Evolutionary conservation across 2,329 filamentous ascomycete species (phyloP).

Genomic region (Talaromyces sp.): DNA sequence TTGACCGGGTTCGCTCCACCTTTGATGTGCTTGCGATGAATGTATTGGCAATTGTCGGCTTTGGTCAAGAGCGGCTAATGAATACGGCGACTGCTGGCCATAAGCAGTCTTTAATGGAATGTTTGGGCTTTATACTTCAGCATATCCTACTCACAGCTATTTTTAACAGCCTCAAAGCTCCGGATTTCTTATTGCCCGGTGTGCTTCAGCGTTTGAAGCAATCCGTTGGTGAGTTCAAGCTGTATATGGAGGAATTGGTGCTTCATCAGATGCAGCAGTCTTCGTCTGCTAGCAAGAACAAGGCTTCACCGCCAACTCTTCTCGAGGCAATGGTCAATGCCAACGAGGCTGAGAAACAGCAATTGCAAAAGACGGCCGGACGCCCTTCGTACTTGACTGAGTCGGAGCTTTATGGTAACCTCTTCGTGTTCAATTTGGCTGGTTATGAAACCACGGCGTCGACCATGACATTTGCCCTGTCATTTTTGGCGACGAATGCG

Average conservation of each 20-base stretch:
- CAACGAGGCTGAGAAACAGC: slow-evolving; percentile 1
- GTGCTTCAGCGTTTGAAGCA: neutral
- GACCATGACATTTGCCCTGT: slow-evolving; percentile 21
- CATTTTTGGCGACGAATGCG: slow-evolving; percentile 20
- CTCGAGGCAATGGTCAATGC: neutral
- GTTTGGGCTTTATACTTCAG: neutral
- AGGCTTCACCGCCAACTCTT: neutral
- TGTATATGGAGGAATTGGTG: slow-evolving; percentile 1
- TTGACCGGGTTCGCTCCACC: neutral
- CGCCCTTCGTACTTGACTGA: slow-evolving; percentile 25
- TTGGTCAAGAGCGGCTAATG: neutral
- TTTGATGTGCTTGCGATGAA: neutral
- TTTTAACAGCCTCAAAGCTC: neutral
- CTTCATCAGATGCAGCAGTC: neutral
- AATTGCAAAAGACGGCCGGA: neutral
- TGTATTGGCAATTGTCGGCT: neutral
- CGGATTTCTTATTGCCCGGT: neutral
- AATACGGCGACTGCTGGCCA: neutral
- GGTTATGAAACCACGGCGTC: slow-evolving; percentile 32
- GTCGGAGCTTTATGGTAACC: slow-evolving; percentile 37
- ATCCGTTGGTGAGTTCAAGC: neutral
- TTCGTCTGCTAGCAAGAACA: neutral
- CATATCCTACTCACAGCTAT: neutral
- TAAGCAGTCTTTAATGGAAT: slow-evolving; percentile 1
- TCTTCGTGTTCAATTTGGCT: slow-evolving; percentile 44